phyloP scores from a whole-genome alignment of 2,329 filamentous ascomycete genomes.

The Alternaria gaisen region DNA sequence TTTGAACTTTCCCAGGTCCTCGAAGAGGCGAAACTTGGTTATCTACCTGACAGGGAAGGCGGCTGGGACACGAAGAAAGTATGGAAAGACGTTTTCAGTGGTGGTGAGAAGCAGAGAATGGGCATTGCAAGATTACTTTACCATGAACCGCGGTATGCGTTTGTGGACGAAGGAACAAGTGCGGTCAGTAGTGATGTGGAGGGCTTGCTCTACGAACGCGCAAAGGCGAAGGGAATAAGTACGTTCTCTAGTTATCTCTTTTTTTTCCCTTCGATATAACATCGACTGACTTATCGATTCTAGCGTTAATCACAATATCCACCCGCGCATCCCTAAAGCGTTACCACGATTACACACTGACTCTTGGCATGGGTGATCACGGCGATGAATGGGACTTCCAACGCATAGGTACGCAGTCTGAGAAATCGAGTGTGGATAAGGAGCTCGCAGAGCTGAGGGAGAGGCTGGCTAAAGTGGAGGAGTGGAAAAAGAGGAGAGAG shows the following conservation, averaged over 20 bases:
- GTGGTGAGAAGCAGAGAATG: conserved; percentile 97
- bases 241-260: conserved; percentile 53
- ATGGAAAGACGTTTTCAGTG: conserved; percentile 98
- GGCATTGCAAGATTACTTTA: conserved; percentile 90
- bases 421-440: conserved; percentile 92
- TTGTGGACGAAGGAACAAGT: conserved; percentile 94
- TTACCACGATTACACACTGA: conserved; percentile 92
- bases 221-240: conserved; percentile 94
- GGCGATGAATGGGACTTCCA: conserved; percentile 94
- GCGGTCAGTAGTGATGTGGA: conserved; percentile 96
- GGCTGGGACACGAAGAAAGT: conserved; percentile 97
- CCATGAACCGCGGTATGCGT: conserved; percentile 92
- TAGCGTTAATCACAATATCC: conserved; percentile 91
- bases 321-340: conserved; percentile 94
- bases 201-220: conserved; percentile 88
- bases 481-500: conserved; percentile 79
- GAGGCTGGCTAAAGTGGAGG: conserved; percentile 79
- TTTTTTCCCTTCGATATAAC: neutral
- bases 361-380: conserved; percentile 79
- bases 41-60: conserved; percentile 89
- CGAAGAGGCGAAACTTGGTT: conserved; percentile 84
- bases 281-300: neutral
- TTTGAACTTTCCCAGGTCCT: conserved; percentile 79
- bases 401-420: conserved; percentile 89
- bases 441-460: conserved; percentile 87